Evolutionary conservation across 2,329 filamentous ascomycete species (phyloP).

Genomic region (Phaeosphaeria sp.): DNA sequence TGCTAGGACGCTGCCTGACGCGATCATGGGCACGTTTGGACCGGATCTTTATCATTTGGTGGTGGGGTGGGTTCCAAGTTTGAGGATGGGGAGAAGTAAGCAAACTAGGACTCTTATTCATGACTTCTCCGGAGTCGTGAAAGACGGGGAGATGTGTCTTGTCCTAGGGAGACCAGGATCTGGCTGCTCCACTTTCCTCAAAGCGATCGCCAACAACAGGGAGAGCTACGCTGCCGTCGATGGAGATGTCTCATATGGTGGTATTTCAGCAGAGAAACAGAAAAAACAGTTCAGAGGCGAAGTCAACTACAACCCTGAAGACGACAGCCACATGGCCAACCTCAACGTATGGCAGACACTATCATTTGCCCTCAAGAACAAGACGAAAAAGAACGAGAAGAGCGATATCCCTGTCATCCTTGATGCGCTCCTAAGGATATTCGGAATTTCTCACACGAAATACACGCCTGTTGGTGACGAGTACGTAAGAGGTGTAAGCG

Average conservation of each 20-base stretch:
- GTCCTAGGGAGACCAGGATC: slow-evolving; percentile 75
- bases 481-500: slow-evolving; percentile 74
- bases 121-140: slow-evolving; percentile 71
- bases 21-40: slow-evolving; percentile 78
- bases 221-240: slow-evolving; percentile 69
- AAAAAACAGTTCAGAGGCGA: slow-evolving; percentile 74
- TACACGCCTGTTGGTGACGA: slow-evolving; percentile 79
- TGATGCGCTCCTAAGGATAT: slow-evolving; percentile 75
- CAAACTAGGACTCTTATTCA: slow-evolving; percentile 65
- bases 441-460: slow-evolving; percentile 77
- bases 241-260: slow-evolving; percentile 75
- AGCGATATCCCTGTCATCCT: slow-evolving; percentile 72
- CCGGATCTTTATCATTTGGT: slow-evolving; percentile 76
- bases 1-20: slow-evolving; percentile 75
- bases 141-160: slow-evolving; percentile 74
- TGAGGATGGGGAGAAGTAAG: slow-evolving; percentile 56
- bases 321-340: slow-evolving; percentile 75
- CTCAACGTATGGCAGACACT: slow-evolving; percentile 81
- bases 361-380: slow-evolving; percentile 75
- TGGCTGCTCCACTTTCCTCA: slow-evolving; percentile 79
- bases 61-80: slow-evolving; percentile 59
- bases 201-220: slow-evolving; percentile 74
- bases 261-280: slow-evolving; percentile 71
- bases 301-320: slow-evolving; percentile 79
- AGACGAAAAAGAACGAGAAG: slow-evolving; percentile 71